Percentiles rank a stretch among this genome's conserved stretches.
phyloP scores from a whole-genome alignment of 2,329 filamentous ascomycete genomes.

The Xylariaceae sp. region DNA sequence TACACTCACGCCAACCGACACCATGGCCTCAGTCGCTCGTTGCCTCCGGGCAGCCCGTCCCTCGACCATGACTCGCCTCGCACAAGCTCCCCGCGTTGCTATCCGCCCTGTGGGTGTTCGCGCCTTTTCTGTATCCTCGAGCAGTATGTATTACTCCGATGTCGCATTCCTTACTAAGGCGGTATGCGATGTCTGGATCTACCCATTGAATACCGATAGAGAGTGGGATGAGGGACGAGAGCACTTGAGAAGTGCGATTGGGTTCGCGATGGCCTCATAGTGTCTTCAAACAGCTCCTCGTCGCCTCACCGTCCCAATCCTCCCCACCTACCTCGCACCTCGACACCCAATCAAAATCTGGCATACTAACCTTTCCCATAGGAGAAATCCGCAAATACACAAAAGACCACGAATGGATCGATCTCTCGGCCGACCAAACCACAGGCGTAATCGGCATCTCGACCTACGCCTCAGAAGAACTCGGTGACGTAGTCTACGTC shows the following conservation, averaged over 20 bases:
- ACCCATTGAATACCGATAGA: neutral
- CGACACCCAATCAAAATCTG: neutral
- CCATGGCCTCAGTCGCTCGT: constrained; percentile 57
- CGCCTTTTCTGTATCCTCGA: constrained; percentile 45
- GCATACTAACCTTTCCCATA: constrained; percentile 30
- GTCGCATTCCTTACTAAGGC: constrained; percentile 22
- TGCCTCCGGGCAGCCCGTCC: constrained; percentile 51
- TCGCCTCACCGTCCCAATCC: neutral
- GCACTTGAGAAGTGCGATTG: no score
- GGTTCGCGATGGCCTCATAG: no score
- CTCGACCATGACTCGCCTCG: constrained; percentile 41
- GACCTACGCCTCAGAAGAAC: constrained; percentile 83
- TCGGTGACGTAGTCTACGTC: constrained; percentile 96
- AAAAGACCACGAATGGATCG: constrained; percentile 97
- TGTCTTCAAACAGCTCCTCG: no score
- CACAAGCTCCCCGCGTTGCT: constrained; percentile 32
- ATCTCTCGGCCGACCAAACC: constrained; percentile 78
- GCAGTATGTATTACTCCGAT: constrained; percentile 42
- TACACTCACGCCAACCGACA: constrained; percentile 7
- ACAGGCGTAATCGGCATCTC: constrained; percentile 83
- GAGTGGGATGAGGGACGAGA: neutral
- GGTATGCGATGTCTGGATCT: neutral
- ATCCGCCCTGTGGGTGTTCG: constrained; percentile 40
- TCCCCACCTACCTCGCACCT: neutral
- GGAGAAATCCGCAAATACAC: constrained; percentile 80